These are phyloP conservation scores for Sphagnum tenellum DNA, from an alignment of 225 moss, liverwort and hornwort species.

Conservation along the genomic window DNA sequence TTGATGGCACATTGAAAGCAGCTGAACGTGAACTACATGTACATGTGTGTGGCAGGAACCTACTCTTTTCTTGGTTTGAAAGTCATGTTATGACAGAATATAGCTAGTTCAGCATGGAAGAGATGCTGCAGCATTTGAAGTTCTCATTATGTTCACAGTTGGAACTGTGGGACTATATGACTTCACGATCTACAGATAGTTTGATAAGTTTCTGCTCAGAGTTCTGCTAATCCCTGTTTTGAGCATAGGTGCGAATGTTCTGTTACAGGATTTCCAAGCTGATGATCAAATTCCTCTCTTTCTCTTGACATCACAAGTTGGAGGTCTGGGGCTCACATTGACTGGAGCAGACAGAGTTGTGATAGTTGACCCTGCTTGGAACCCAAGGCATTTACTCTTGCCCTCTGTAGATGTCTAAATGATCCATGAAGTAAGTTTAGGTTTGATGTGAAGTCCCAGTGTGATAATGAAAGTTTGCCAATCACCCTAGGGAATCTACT, in stretches of 20 bases:
- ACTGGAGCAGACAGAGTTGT: slow-evolving; percentile 93
- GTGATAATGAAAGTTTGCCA: too few species aligned
- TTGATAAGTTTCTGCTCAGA: not conserved
- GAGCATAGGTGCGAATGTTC: not conserved
- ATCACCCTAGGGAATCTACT: too few species aligned
- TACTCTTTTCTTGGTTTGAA: too few species aligned
- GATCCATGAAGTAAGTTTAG: too few species aligned
- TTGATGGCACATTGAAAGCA: slow-evolving; percentile 90
- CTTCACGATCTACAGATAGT: too few species aligned
- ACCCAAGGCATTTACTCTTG: slow-evolving; percentile 55
- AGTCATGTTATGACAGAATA: too few species aligned
- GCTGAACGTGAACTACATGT: slow-evolving; percentile 71
- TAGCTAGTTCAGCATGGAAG: too few species aligned
- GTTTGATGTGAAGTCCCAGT: too few species aligned
- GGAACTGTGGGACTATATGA: too few species aligned
- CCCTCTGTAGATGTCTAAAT: too few species aligned
- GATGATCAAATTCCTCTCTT: slow-evolving; percentile 64
- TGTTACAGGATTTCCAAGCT: slow-evolving; percentile 73
- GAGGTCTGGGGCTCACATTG: slow-evolving; percentile 85
- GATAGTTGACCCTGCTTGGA: slow-evolving; percentile 97
- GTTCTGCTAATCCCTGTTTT: not conserved
- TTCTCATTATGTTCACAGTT: too few species aligned
- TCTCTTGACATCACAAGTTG: slow-evolving; percentile 94
- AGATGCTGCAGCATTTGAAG: too few species aligned
- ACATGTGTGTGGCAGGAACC: slow-evolving; percentile 35